These are phyloP conservation scores for Ophiostoma ulmi DNA, from an alignment of 2,329 filamentous ascomycete species.

Conservation along the genomic window DNA sequence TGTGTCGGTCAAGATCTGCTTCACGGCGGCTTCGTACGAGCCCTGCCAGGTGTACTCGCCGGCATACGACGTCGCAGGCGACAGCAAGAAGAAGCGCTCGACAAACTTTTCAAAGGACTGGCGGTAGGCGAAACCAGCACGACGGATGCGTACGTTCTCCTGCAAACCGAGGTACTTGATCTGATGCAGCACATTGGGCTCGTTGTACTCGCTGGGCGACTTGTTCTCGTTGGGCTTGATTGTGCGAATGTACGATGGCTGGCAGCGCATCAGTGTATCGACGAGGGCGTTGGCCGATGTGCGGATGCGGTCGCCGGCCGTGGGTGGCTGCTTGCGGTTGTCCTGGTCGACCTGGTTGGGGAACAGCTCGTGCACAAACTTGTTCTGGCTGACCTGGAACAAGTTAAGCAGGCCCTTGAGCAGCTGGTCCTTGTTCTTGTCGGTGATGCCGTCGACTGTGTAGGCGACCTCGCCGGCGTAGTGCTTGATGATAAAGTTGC, in stretches of 20 bases:
- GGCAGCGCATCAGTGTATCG: constrained; percentile 91
- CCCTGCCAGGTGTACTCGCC: constrained; percentile 97
- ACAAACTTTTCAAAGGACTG: constrained; percentile 98
- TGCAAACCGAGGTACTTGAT: constrained; percentile 99
- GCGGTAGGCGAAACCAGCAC: constrained; percentile 93
- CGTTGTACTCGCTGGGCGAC: constrained; percentile 87
- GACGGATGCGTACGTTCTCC: constrained; percentile 95
- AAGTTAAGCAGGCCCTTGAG: constrained; percentile 89
- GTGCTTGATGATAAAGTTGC: constrained; percentile 97
- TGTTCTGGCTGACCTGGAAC: constrained; percentile 75
- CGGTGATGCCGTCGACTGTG: constrained; percentile 91
- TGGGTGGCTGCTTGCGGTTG: constrained; percentile 88
- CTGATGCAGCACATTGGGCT: constrained; percentile 89
- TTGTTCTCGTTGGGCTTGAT: constrained; percentile 99
- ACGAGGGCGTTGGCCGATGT: constrained; percentile 91
- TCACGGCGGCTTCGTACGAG: constrained; percentile 78
- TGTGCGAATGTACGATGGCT: constrained; percentile 95
- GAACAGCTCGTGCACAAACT: constrained; percentile 83
- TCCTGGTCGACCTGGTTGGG: constrained; percentile 91
- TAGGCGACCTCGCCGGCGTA: constrained; percentile 97
- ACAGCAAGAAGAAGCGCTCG: constrained; percentile 91
- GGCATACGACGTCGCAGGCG: constrained; percentile 89
- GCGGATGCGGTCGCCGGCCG: constrained; percentile 94
- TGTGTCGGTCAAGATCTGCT: constrained; percentile 91
- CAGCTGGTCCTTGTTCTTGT: constrained; percentile 98